These are phyloP conservation scores for Lyophyllum shimeji DNA, from an alignment of 768 basidiomycete genomes.

Conservation along the genomic window DNA sequence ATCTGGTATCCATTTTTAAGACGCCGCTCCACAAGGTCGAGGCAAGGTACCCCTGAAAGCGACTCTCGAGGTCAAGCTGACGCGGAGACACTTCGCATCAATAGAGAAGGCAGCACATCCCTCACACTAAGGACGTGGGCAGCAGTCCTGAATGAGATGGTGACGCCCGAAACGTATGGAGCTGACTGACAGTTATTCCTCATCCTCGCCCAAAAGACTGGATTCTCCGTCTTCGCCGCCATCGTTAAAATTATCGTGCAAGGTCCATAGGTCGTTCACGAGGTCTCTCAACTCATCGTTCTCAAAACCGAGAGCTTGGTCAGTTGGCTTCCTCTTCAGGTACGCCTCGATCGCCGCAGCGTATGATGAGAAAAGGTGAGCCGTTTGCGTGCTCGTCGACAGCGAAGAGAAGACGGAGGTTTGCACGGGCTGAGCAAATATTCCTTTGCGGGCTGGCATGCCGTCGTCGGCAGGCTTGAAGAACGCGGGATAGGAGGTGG, in stretches of 20 bases:
- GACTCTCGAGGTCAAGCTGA: not conserved
- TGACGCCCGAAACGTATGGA: not conserved
- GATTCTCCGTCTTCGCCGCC: slow-evolving; percentile 19
- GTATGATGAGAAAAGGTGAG: slow-evolving; percentile 47
- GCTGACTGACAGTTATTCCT: not conserved
- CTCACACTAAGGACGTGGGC: not conserved
- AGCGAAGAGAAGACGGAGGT: slow-evolving; percentile 43
- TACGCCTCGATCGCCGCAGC: slow-evolving; percentile 50
- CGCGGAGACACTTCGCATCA: not conserved
- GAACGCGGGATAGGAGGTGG: slow-evolving; percentile 57
- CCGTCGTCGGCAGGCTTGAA: slow-evolving; percentile 26
- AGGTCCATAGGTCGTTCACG: slow-evolving; percentile 56
- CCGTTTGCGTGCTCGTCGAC: slow-evolving; percentile 37
- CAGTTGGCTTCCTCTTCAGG: slow-evolving; percentile 35
- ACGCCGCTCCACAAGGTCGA: not conserved
- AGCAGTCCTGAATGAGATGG: not conserved
- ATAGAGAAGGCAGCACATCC: not conserved
- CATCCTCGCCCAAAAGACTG: slow-evolving; percentile 13
- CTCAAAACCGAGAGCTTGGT: slow-evolving; percentile 41
- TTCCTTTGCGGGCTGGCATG: slow-evolving; percentile 8
- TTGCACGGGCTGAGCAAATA: slow-evolving; percentile 15
- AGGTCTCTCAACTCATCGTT: slow-evolving; percentile 59
- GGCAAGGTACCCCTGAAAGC: not conserved
- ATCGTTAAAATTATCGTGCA: slow-evolving; percentile 46
- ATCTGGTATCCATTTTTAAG: not conserved